phyloP scores from a whole-genome alignment of 306 rosid species.

The Corylus avellana region DNA sequence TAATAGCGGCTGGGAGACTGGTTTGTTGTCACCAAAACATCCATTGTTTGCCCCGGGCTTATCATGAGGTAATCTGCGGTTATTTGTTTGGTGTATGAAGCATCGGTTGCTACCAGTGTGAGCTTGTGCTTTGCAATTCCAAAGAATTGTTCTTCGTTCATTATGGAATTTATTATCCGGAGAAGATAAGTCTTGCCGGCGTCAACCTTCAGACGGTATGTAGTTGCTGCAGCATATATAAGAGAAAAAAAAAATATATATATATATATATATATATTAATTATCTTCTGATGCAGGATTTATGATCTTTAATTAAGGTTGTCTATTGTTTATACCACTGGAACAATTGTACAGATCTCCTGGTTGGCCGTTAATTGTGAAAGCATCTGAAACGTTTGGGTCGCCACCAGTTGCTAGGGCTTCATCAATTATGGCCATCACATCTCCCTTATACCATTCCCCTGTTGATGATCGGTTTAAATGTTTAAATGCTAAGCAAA shows the following conservation, averaged over 20 bases:
- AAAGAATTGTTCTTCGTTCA: conserved; percentile 39
- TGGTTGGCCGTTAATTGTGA: conserved; percentile 42
- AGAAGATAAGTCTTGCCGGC: conserved; percentile 45
- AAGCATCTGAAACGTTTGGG: conserved; percentile 37
- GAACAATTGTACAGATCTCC: conserved; percentile 38
- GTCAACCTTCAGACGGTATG: conserved; percentile 31
- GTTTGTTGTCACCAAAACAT: conserved; percentile 41
- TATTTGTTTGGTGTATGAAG: conserved; percentile 37
- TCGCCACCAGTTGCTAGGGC: conserved; percentile 4
- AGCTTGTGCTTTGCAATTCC: conserved; percentile 47
- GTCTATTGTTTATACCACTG: conserved; percentile 5
- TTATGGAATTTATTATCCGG: conserved; percentile 45
- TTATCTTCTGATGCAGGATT: too few species aligned
- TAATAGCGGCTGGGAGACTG: conserved; percentile 41
- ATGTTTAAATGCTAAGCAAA: too few species aligned
- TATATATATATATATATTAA: too few species aligned
- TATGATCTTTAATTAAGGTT: too few species aligned
- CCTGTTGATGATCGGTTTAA: background rate
- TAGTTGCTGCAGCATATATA: conserved; percentile 16
- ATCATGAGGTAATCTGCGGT: conserved; percentile 37
- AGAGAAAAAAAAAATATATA: too few species aligned
- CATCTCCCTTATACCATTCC: conserved; percentile 8
- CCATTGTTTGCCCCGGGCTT: conserved; percentile 58
- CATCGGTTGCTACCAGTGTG: conserved; percentile 44
- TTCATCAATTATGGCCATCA: background rate